A percentile compares a stretch with the other conserved stretches of the same genome.
Evolutionary conservation across 768 basidiomycete species (phyloP).

Genomic region (Boletellus ananiceps): DNA sequence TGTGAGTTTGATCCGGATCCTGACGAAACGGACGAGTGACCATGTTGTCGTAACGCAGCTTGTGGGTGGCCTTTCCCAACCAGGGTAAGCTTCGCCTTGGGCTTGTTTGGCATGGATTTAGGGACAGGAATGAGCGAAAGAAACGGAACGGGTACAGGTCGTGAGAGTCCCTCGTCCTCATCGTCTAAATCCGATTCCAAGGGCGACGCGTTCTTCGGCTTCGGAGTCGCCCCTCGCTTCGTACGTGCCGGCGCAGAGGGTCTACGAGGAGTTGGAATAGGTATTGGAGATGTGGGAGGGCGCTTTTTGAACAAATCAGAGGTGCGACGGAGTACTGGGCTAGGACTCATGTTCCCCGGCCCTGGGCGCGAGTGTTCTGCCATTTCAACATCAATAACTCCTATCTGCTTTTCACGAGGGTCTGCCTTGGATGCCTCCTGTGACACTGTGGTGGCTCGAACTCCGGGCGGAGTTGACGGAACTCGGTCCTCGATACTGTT

Average conservation of each 20-base stretch:
- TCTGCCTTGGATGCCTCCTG: neutral
- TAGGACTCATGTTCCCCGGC: constrained; percentile 6
- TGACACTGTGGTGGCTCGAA: constrained; percentile 20
- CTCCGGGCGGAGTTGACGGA: constrained; percentile 48
- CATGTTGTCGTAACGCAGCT: neutral
- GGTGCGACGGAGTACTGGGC: constrained; percentile 12
- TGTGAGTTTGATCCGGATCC: constrained; percentile 14
- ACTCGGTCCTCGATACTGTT: constrained; percentile 43
- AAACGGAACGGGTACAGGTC: constrained; percentile 12
- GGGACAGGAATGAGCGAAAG: constrained; percentile 24
- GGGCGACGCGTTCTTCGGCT: constrained; percentile 14
- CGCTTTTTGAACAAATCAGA: constrained; percentile 53
- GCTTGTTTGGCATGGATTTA: constrained; percentile 9
- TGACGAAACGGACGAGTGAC: neutral
- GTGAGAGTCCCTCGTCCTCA: constrained; percentile 16
- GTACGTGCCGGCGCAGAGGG: constrained; percentile 55
- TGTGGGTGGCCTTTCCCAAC: constrained; percentile 19
- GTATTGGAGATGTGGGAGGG: constrained; percentile 62
- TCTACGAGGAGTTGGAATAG: constrained; percentile 46
- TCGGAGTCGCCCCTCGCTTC: constrained; percentile 32
- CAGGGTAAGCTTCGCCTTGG: constrained; percentile 14
- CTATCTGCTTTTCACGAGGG: constrained; percentile 13
- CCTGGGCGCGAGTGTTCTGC: constrained; percentile 15
- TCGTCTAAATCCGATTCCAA: constrained; percentile 25
- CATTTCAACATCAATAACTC: constrained; percentile 39